Conservation (phyloP, 306 rosid species). For the Calophaca sinica region DNA sequence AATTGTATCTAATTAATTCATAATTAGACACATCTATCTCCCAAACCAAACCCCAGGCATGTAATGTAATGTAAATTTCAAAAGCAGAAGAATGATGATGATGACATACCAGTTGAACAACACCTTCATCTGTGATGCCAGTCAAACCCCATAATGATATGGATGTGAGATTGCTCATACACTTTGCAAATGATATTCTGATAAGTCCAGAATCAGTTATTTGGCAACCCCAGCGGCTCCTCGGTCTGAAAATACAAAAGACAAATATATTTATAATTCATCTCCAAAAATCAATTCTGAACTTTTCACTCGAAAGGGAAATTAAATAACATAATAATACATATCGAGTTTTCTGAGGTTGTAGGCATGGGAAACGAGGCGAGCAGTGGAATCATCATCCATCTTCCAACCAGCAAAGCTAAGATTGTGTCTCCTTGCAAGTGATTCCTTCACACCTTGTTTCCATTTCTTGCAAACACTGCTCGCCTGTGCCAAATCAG, state of each 20-base stretch:
- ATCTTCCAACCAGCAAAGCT: slow-evolving; percentile 91
- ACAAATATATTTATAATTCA: not conserved
- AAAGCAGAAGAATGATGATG: not conserved
- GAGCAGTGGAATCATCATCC: slow-evolving; percentile 92
- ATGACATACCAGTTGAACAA: slow-evolving; percentile 73
- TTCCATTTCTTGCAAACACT: slow-evolving; percentile 93
- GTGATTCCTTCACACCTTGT: slow-evolving; percentile 78
- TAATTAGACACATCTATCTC: too few species aligned
- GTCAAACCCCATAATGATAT: slow-evolving; percentile 93
- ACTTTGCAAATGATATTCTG: slow-evolving; percentile 75
- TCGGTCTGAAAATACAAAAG: slow-evolving; percentile 64
- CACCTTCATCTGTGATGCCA: slow-evolving; percentile 92
- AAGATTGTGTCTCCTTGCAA: slow-evolving; percentile 67
- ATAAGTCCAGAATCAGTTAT: slow-evolving; percentile 75
- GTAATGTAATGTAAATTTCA: too few species aligned
- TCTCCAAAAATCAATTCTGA: slow-evolving; percentile 4
- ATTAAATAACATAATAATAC: slow-evolving; percentile 40
- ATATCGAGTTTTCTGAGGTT: slow-evolving; percentile 79
- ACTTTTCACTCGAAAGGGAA: not conserved
- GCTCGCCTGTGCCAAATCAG: slow-evolving; percentile 95
- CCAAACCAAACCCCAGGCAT: too few species aligned
- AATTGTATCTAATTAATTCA: too few species aligned
- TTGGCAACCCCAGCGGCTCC: slow-evolving; percentile 92
- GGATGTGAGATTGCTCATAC: slow-evolving; percentile 75
- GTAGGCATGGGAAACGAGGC: slow-evolving; percentile 79